A percentile compares a stretch with the other conserved stretches of the same genome.
phyloP scores from a whole-genome alignment of 768 basidiomycete genomes.

The Phaeotremella fagi region DNA sequence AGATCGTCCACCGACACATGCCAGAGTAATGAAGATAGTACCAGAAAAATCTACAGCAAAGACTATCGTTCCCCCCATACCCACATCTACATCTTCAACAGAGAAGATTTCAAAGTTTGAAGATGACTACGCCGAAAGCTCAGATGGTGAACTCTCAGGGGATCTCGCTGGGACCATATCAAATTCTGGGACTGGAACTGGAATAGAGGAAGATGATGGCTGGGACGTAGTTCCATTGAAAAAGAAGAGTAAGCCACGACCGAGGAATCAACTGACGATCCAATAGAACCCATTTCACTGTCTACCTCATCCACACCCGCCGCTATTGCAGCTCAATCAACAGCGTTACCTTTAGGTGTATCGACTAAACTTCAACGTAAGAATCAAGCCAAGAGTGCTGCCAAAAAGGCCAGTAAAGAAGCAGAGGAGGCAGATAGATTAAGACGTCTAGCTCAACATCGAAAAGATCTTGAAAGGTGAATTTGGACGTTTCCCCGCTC shows the following conservation, averaged over 20 bases:
- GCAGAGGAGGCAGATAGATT: slow-evolving; percentile 39
- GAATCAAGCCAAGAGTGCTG: slow-evolving; percentile 40
- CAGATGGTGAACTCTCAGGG: slow-evolving; percentile 11
- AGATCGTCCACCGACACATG: slow-evolving; percentile 31
- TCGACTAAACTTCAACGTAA: slow-evolving; percentile 34
- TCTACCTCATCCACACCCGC: slow-evolving; percentile 1
- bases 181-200: neutral
- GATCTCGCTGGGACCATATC: neutral
- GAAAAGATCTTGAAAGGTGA: slow-evolving; percentile 33
- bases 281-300: slow-evolving; percentile 22
- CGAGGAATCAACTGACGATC: neutral
- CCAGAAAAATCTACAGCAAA: neutral
- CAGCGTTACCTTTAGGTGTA: slow-evolving; percentile 20
- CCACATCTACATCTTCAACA: neutral
- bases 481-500: neutral
- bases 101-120: slow-evolving; percentile 22
- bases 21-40: slow-evolving; percentile 35
- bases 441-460: slow-evolving; percentile 28
- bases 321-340: neutral
- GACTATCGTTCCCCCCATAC: neutral
- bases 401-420: slow-evolving; percentile 34
- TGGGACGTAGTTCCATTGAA: slow-evolving; percentile 38
- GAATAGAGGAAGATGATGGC: slow-evolving; percentile 30
- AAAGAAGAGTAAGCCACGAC: slow-evolving; percentile 26
- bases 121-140: slow-evolving; percentile 16